These are phyloP conservation scores for Aureobasidium musti DNA, from an alignment of 2,329 filamentous ascomycete species.

Conservation along the genomic window DNA sequence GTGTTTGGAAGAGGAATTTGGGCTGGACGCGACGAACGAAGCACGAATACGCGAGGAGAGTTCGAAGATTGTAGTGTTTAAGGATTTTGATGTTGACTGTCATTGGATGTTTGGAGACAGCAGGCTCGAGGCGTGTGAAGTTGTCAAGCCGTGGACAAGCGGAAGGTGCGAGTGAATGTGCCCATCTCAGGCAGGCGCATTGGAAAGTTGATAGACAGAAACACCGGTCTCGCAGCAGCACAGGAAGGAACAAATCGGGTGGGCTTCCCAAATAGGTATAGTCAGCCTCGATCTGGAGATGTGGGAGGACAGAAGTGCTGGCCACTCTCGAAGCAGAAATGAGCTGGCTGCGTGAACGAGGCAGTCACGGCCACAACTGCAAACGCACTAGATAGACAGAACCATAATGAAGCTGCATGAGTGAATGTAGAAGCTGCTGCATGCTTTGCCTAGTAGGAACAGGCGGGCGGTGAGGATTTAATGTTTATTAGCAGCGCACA, in stretches of 20 bases:
- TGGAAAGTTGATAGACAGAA: conserved; percentile 17
- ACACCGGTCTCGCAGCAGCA: conserved; percentile 26
- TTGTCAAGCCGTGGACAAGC: neutral
- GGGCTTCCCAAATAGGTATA: conserved; percentile 10
- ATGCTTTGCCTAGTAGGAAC: neutral
- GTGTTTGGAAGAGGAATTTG: neutral
- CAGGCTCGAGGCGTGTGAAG: neutral
- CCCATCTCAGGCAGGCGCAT: neutral
- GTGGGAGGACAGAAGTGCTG: conserved; percentile 17
- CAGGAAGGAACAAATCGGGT: conserved; percentile 26
- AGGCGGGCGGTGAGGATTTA: conserved; percentile 3
- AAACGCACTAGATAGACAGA: neutral
- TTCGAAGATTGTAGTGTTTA: neutral
- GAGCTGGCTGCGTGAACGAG: neutral
- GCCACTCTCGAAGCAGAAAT: conserved; percentile 13
- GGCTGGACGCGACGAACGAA: neutral
- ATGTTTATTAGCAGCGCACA: conserved; percentile 2
- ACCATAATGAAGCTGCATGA: neutral
- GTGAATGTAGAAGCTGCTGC: neutral
- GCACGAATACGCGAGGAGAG: neutral
- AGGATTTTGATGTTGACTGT: neutral
- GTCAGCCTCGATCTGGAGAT: conserved; percentile 15
- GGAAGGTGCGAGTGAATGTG: conserved; percentile 2
- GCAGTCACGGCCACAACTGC: neutral
- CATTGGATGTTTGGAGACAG: neutral